Evolutionary conservation across 1,284 basidiomycete species (phyloP).

Genomic region (Cryptococcus deneoformans): DNA sequence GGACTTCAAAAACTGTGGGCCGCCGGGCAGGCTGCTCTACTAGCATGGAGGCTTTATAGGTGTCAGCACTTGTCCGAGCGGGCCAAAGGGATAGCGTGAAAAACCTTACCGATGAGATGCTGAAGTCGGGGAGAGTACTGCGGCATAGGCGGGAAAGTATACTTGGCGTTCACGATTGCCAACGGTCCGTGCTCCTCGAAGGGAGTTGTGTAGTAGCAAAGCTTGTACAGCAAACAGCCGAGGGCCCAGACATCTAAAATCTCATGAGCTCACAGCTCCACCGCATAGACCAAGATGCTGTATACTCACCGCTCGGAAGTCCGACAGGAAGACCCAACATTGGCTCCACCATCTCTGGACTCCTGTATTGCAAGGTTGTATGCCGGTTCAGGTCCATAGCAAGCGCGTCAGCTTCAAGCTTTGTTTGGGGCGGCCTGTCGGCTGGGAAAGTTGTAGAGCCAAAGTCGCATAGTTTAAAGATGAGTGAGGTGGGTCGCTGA

Average conservation of each 20-base stretch:
- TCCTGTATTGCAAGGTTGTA: conserved; percentile 92
- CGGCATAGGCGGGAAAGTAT: conserved; percentile 88
- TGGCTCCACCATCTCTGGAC: conserved; percentile 95
- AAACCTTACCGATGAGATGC: conserved; percentile 71
- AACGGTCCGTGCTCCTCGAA: conserved; percentile 96
- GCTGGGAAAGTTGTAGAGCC: conserved; percentile 83
- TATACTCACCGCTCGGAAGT: conserved; percentile 53
- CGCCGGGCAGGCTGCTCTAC: conserved; percentile 79
- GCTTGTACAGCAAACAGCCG: conserved; percentile 73
- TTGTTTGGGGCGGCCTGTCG: conserved; percentile 64
- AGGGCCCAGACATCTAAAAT: conserved; percentile 68
- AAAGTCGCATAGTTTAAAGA: conserved; percentile 98
- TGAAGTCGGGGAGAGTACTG: conserved; percentile 86
- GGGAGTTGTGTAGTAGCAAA: conserved; percentile 98
- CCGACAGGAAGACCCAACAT: conserved; percentile 48
- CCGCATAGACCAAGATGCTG: background rate
- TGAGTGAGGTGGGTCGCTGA: conserved; percentile 51
- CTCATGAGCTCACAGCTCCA: conserved; percentile 11
- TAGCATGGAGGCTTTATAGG: conserved; percentile 67
- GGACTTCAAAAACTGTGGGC: conserved; percentile 75
- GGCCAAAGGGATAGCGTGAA: background rate
- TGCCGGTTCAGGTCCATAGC: conserved; percentile 92
- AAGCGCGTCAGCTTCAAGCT: conserved; percentile 76
- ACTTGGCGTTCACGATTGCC: conserved; percentile 95
- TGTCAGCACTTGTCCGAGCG: background rate